phyloP scores from a whole-genome alignment of 176 grass and related monocot species.

The Carex myosuroides region DNA sequence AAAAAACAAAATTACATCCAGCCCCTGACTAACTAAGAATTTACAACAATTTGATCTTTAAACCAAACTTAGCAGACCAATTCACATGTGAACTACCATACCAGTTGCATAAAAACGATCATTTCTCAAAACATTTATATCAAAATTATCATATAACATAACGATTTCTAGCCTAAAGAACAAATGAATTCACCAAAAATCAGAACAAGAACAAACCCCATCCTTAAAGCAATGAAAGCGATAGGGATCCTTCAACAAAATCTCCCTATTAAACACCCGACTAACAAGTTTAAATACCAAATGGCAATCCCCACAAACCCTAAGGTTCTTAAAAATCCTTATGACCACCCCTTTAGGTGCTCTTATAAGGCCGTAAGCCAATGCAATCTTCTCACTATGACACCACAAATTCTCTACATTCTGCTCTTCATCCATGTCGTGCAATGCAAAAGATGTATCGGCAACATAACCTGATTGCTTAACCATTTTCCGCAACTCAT shows the following conservation, averaged over 20 bases:
- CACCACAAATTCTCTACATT: slow-evolving; percentile 81
- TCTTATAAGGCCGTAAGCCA: slow-evolving; percentile 56
- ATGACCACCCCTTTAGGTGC: slow-evolving; percentile 41
- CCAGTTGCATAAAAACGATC: too few relatives aligned
- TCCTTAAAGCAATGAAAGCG: slow-evolving; percentile 75
- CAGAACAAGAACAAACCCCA: slow-evolving; percentile 71
- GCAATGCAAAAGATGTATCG: slow-evolving; percentile 65
- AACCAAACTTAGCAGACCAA: too few relatives aligned
- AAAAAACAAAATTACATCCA: too few relatives aligned
- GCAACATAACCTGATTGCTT: slow-evolving; percentile 48
- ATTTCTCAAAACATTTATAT: too few relatives aligned
- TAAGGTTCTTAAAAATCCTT: slow-evolving; percentile 85
- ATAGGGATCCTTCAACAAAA: slow-evolving; percentile 77
- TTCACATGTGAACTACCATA: too few relatives aligned
- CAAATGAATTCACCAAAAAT: slow-evolving; percentile 54
- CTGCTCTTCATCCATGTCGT: slow-evolving; percentile 88
- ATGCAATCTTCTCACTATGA: slow-evolving; percentile 77
- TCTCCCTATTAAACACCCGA: slow-evolving; percentile 36
- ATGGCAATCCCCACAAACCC: slow-evolving; percentile 81
- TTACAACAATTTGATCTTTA: too few relatives aligned
- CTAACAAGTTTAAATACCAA: slow-evolving; percentile 84
- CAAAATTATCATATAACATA: neutral
- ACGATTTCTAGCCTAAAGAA: neutral
- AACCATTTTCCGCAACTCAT: slow-evolving; percentile 55
- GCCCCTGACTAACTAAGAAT: too few relatives aligned